Evolutionary conservation across 2,329 filamentous ascomycete genomes (phyloP).

Genomic region (Colletotrichum sansevieriae): DNA sequence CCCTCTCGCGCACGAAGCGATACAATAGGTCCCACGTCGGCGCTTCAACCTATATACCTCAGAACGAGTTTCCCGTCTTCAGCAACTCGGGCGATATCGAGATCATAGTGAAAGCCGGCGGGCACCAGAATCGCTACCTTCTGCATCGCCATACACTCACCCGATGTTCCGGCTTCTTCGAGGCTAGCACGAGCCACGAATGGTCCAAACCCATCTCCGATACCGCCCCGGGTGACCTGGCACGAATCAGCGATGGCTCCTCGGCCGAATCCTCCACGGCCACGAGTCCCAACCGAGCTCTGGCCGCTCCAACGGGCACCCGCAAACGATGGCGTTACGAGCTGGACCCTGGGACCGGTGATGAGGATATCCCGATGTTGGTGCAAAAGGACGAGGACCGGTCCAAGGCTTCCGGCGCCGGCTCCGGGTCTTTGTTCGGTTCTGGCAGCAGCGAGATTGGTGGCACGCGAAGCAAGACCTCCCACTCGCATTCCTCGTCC

Average conservation of each 20-base stretch:
- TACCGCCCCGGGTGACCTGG: conserved; percentile 58
- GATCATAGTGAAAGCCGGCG: conserved; percentile 79
- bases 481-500: conserved; percentile 67
- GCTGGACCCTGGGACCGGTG: conserved; percentile 79
- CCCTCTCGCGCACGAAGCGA: conserved; percentile 72
- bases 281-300: conserved; percentile 8
- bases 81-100: conserved; percentile 93
- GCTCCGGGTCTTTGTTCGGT: conserved; percentile 68
- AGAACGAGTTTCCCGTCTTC: conserved; percentile 95
- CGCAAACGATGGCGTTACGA: conserved; percentile 86
- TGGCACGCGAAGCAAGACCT: conserved; percentile 68
- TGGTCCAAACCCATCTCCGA: conserved; percentile 68
- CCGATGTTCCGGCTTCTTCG: conserved; percentile 94
- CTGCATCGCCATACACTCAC: conserved; percentile 89
- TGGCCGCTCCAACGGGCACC: conserved; percentile 50
- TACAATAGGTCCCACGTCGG: conserved; percentile 87
- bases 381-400: conserved; percentile 77
- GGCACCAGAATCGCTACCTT: conserved; percentile 85
- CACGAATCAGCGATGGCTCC: conserved; percentile 65
- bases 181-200: conserved; percentile 84
- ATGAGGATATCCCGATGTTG: conserved; percentile 87
- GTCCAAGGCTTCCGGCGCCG: conserved; percentile 31
- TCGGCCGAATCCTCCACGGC: conserved; percentile 41
- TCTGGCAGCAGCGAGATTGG: conserved; percentile 42
- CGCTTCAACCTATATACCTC: conserved; percentile 74